Conservation (phyloP, 225 moss, liverwort and hornwort species). For the Polytrichum commune region DNA sequence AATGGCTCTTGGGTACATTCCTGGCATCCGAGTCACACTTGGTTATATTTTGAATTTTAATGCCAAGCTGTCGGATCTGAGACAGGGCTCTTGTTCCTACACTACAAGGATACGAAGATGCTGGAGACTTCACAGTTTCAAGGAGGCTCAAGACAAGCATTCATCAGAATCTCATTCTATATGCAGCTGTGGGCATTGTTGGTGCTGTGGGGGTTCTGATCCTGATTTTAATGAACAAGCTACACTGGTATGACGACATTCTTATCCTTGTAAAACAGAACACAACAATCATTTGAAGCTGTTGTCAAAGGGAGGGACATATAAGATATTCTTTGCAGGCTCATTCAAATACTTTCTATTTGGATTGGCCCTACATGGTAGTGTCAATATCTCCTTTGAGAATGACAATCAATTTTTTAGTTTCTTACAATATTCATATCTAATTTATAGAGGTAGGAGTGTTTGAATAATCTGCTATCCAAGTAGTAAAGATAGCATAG, state of each 20-base stretch:
- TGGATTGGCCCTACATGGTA: too few species aligned
- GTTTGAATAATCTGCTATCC: too few species aligned
- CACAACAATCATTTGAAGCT: too few species aligned
- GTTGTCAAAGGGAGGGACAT: too few species aligned
- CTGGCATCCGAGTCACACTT: not conserved
- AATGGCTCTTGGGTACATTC: conserved; percentile 3
- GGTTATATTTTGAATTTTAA: not conserved
- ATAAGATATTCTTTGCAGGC: too few species aligned
- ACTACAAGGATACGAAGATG: conserved; percentile 98
- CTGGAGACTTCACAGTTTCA: conserved; percentile 93
- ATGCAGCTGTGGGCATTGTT: conserved; percentile 80
- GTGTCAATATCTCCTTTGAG: too few species aligned
- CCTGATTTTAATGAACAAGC: conserved; percentile 86
- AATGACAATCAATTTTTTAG: too few species aligned
- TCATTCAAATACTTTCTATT: too few species aligned
- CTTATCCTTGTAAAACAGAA: too few species aligned
- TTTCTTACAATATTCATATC: too few species aligned
- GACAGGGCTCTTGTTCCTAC: conserved; percentile 80
- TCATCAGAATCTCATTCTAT: conserved; percentile 82
- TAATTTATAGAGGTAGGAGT: too few species aligned
- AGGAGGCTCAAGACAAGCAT: conserved; percentile 80
- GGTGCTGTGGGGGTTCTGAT: conserved; percentile 87
- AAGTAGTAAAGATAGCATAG: too few species aligned
- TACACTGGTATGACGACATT: conserved; percentile 64
- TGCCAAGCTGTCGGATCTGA: not conserved